A percentile compares a stretch with the other conserved stretches of the same genome.
Conservation (phyloP, 1,284 basidiomycete genomes). For the Laetiporus sulphureus region DNA sequence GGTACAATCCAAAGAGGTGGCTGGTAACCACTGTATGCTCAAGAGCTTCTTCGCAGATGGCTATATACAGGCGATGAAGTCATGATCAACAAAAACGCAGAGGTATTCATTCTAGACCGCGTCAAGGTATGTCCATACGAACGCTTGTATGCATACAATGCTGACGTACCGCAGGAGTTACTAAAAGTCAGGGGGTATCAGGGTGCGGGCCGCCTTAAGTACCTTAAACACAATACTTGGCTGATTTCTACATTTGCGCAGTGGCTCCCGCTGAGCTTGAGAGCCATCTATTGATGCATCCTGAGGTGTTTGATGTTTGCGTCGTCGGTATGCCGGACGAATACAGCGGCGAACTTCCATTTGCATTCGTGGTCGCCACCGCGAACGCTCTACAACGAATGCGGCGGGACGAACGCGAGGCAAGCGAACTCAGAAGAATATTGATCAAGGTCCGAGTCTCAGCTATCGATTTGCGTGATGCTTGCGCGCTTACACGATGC, state of each 20-base stretch:
- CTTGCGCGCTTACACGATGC: no score
- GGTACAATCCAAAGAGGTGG: no score
- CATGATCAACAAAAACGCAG: slow-evolving; percentile 31
- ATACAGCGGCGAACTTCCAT: slow-evolving; percentile 70
- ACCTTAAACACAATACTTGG: background rate
- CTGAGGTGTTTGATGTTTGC: slow-evolving; percentile 62
- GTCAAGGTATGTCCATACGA: slow-evolving; percentile 29
- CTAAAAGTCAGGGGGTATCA: slow-evolving; percentile 65
- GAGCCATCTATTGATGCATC: slow-evolving; percentile 63
- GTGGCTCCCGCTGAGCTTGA: slow-evolving; percentile 37
- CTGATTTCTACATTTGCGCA: background rate
- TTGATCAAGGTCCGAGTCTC: slow-evolving; percentile 18
- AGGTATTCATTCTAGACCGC: slow-evolving; percentile 38
- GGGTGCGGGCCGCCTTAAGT: slow-evolving; percentile 17
- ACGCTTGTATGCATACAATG: background rate
- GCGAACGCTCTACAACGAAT: slow-evolving; percentile 34
- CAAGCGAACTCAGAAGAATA: slow-evolving; percentile 22
- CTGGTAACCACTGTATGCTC: slow-evolving; percentile 1
- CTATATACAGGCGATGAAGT: slow-evolving; percentile 40
- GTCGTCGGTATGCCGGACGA: slow-evolving; percentile 74
- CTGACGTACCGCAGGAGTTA: slow-evolving; percentile 1
- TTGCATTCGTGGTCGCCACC: slow-evolving; percentile 60
- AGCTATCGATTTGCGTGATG: background rate
- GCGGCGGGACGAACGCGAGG: slow-evolving; percentile 27
- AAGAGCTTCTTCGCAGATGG: slow-evolving; percentile 28